phyloP scores from a whole-genome alignment of 495 filamentous ascomycete species.

The Darksidea phi region DNA sequence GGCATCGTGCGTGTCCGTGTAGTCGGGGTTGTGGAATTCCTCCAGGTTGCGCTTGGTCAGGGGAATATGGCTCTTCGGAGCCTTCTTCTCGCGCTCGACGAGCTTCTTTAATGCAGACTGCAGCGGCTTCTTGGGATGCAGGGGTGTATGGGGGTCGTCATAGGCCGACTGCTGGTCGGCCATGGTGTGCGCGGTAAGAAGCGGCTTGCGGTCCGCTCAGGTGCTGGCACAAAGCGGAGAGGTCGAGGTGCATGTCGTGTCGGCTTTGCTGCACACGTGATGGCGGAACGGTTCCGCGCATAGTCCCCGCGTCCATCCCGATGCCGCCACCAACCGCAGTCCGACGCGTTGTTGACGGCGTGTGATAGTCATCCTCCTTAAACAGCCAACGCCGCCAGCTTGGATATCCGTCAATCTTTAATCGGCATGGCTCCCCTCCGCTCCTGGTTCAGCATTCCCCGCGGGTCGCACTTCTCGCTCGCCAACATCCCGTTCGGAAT shows the following conservation, averaged over 20 bases:
- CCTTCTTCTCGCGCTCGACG: slow-evolving; percentile 19
- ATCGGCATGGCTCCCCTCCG: slow-evolving; percentile 51
- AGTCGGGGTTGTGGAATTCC: slow-evolving; percentile 39
- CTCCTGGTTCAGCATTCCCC: slow-evolving; percentile 66
- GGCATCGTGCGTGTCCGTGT: slow-evolving; percentile 51
- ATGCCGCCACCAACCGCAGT: background rate
- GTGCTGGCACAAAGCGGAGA: no score
- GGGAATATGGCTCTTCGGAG: slow-evolving; percentile 25
- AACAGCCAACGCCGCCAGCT: background rate
- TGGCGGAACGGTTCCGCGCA: slow-evolving; percentile 1
- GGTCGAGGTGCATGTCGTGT: no score
- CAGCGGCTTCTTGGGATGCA: slow-evolving; percentile 26
- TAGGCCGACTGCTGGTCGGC: slow-evolving; percentile 23
- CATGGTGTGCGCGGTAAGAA: slow-evolving; percentile 28
- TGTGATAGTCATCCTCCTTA: background rate
- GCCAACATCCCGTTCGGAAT: slow-evolving; percentile 93
- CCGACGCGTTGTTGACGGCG: background rate
- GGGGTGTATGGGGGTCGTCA: slow-evolving; percentile 34
- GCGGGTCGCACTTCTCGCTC: slow-evolving; percentile 73
- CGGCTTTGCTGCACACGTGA: background rate
- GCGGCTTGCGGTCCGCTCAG: slow-evolving; percentile 6
- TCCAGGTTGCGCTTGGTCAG: slow-evolving; percentile 39
- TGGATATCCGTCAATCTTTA: background rate
- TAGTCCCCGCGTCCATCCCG: background rate
- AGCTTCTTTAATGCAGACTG: slow-evolving; percentile 23